Conservation (phyloP, 2,329 filamentous ascomycete genomes). For the Hypoxylon sp. region DNA sequence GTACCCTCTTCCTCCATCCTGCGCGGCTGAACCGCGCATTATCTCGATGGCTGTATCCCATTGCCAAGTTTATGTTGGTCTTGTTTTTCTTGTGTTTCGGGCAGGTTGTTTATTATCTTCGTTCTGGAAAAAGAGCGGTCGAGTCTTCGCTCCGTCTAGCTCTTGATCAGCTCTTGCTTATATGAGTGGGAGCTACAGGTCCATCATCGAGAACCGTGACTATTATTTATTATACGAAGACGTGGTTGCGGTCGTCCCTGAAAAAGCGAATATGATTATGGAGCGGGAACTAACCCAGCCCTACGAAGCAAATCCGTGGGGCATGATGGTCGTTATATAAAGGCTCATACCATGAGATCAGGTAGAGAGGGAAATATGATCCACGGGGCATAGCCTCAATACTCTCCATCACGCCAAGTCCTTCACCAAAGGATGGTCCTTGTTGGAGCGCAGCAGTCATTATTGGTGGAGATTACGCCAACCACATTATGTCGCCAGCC, state of each 20-base stretch:
- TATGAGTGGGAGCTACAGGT: not conserved
- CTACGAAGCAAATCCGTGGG: conserved; percentile 22
- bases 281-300: conserved; percentile 25
- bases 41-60: conserved; percentile 63
- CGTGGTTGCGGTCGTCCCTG: conserved; percentile 5
- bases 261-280: conserved; percentile 20
- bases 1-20: conserved; percentile 64
- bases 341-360: conserved; percentile 14
- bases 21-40: conserved; percentile 68
- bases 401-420: conserved; percentile 33
- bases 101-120: conserved; percentile 1
- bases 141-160: not conserved
- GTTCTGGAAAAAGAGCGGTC: not conserved
- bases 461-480: conserved; percentile 37
- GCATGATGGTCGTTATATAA: conserved; percentile 38
- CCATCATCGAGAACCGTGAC: conserved; percentile 9
- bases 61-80: conserved; percentile 34
- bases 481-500: conserved; percentile 25
- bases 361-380: conserved; percentile 25
- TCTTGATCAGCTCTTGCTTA: conserved; percentile 21
- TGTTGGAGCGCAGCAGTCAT: conserved; percentile 18
- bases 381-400: conserved; percentile 40
- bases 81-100: conserved; percentile 9
- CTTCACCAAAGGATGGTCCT: conserved; percentile 27
- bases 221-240: conserved; percentile 3